phyloP scores from a whole-genome alignment of 2,329 filamentous ascomycete genomes.

The Mycosphaerelloides madeirae region DNA sequence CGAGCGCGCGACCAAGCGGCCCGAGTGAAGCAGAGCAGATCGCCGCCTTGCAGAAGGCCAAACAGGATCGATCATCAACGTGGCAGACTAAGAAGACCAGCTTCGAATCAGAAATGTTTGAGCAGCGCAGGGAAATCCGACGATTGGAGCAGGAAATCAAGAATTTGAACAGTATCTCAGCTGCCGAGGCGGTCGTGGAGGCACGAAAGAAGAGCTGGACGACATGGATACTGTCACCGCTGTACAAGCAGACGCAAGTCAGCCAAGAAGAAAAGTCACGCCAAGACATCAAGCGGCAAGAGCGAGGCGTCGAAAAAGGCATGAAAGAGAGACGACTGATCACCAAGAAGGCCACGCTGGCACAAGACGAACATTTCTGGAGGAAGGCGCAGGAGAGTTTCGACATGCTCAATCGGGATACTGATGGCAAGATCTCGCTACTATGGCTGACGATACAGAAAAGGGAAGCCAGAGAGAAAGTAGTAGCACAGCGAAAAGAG shows the following conservation, averaged over 20 bases:
- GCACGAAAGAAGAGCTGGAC: slow-evolving; percentile 32
- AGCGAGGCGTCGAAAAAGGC: slow-evolving; percentile 31
- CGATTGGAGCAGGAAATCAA: slow-evolving; percentile 32
- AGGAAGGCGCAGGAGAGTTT: slow-evolving; percentile 12
- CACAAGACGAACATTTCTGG: slow-evolving; percentile 10
- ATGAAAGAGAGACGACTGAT: slow-evolving; percentile 31
- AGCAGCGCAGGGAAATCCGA: slow-evolving; percentile 21
- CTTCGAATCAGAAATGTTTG: slow-evolving; percentile 17
- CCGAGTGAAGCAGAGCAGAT: slow-evolving; percentile 24
- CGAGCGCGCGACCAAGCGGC: background rate
- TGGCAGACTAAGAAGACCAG: slow-evolving; percentile 26
- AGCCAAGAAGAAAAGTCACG: slow-evolving; percentile 31
- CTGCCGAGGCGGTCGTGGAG: slow-evolving; percentile 27
- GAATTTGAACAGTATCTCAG: slow-evolving; percentile 27
- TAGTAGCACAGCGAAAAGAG: too few species aligned
- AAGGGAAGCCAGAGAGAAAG: too few species aligned
- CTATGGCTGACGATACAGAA: too few species aligned
- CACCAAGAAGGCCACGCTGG: slow-evolving; percentile 19
- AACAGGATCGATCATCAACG: slow-evolving; percentile 26
- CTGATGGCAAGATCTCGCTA: too few species aligned
- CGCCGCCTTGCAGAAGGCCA: slow-evolving; percentile 25
- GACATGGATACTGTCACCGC: slow-evolving; percentile 28
- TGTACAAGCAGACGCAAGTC: slow-evolving; percentile 26
- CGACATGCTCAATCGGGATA: too few species aligned
- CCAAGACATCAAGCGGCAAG: slow-evolving; percentile 30